Percentiles rank a stretch among this genome's conserved stretches.
Evolutionary conservation across 2,329 filamentous ascomycete species (phyloP).

Genomic region (Leptographium procerum): DNA sequence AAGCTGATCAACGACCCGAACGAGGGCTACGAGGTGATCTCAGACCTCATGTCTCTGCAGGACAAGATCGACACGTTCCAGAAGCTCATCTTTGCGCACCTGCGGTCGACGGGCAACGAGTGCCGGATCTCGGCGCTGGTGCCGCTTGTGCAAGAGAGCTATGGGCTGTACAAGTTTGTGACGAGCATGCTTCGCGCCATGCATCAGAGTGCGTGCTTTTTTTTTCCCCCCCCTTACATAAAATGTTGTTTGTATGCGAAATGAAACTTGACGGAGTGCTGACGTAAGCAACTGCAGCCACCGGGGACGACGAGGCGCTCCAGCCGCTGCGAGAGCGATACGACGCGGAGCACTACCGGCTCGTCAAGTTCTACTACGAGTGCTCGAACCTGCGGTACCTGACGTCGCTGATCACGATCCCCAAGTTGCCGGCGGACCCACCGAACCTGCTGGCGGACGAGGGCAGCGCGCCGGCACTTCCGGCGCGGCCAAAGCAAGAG

Average conservation of each 20-base stretch:
- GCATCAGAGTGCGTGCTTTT: slow-evolving; percentile 84
- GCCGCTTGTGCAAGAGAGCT: slow-evolving; percentile 90
- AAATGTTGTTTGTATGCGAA: too few relatives aligned
- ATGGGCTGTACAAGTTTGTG: slow-evolving; percentile 98
- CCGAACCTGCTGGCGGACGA: slow-evolving; percentile 82
- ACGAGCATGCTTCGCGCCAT: slow-evolving; percentile 98
- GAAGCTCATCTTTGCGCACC: slow-evolving; percentile 96
- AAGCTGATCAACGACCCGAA: slow-evolving; percentile 98
- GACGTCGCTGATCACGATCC: slow-evolving; percentile 90
- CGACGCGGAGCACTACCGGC: slow-evolving; percentile 88
- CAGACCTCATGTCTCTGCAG: slow-evolving; percentile 89
- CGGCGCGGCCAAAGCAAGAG: slow-evolving; percentile 66
- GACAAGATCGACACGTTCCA: slow-evolving; percentile 98
- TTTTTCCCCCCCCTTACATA: too few relatives aligned
- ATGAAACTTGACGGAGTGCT: too few relatives aligned
- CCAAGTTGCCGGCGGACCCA: slow-evolving; percentile 87
- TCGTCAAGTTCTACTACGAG: slow-evolving; percentile 98
- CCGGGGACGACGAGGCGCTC: slow-evolving; percentile 86
- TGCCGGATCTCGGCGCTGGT: slow-evolving; percentile 91
- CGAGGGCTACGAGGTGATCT: slow-evolving; percentile 93
- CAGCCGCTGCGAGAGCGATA: slow-evolving; percentile 81
- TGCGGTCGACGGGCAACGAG: slow-evolving; percentile 82
- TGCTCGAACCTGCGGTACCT: slow-evolving; percentile 96
- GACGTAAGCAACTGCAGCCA: slow-evolving; percentile 54
- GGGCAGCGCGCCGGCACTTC: slow-evolving; percentile 71